Evolutionary conservation across 1,139 yeast genomes (phyloP).

Genomic region (Pneumocystis jirovecii): DNA sequence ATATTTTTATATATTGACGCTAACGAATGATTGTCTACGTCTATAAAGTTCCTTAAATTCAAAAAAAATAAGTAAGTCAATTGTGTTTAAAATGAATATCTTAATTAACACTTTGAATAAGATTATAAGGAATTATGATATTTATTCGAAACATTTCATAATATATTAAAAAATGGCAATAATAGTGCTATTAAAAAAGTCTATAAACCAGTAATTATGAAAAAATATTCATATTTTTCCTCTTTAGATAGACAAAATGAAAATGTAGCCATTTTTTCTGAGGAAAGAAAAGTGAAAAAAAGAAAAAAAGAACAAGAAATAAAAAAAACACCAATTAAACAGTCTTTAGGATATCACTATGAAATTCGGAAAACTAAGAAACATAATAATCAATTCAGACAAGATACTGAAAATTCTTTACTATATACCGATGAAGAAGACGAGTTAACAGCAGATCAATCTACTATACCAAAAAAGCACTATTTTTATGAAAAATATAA

Average conservation of each 20-base stretch:
- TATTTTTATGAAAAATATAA: background rate
- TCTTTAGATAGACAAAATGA: background rate
- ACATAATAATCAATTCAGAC: background rate
- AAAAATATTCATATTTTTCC: background rate
- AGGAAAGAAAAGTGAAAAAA: background rate
- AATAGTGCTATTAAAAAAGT: background rate
- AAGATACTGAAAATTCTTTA: background rate
- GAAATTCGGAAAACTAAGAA: background rate
- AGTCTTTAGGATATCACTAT: background rate
- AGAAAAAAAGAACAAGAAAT: background rate
- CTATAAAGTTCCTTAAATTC: too few species aligned
- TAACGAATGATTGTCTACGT: too few species aligned
- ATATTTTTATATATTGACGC: too few species aligned
- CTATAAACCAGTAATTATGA: background rate
- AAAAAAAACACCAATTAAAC: background rate
- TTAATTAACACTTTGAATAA: too few species aligned
- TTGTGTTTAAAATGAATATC: too few species aligned
- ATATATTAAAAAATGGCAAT: background rate
- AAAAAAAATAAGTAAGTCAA: background rate
- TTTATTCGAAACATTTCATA: background rate
- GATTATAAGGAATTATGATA: background rate
- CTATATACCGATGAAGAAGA: background rate
- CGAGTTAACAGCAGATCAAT: background rate
- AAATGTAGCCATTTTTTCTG: background rate
- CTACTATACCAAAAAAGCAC: background rate